phyloP scores from a whole-genome alignment of 805 yeast species.

The Saccharomycopsis oosterbeekiorum region DNA sequence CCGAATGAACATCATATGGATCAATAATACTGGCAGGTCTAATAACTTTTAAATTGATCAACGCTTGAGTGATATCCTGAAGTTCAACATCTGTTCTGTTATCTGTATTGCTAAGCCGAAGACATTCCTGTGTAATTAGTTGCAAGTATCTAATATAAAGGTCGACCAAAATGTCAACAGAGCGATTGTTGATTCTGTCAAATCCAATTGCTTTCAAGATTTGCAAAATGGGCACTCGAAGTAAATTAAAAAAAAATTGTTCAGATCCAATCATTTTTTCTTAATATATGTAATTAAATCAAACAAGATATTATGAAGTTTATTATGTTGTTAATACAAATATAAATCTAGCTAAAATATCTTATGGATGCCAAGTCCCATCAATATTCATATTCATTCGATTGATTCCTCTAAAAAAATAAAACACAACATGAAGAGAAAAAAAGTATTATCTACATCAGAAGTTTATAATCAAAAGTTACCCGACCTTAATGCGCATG shows the following conservation, averaged over 20 bases:
- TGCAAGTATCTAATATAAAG: constrained; percentile 55
- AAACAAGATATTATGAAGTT: no score
- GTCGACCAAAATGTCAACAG: constrained; percentile 71
- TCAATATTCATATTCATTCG: neutral
- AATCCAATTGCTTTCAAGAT: constrained; percentile 74
- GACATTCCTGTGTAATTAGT: constrained; percentile 41
- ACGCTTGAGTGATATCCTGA: constrained; percentile 65
- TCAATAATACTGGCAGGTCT: constrained; percentile 49
- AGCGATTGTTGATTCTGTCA: constrained; percentile 62
- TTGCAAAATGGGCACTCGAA: constrained; percentile 31
- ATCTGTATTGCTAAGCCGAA: constrained; percentile 39
- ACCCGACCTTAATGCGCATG: neutral
- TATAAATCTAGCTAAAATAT: neutral
- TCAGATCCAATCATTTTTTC: constrained; percentile 22
- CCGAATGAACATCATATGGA: constrained; percentile 37
- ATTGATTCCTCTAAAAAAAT: neutral
- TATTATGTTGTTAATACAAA: no score
- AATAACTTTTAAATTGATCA: constrained; percentile 52
- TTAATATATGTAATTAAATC: neutral
- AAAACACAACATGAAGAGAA: neutral
- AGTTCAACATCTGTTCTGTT: constrained; percentile 38
- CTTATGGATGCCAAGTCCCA: neutral
- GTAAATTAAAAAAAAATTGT: constrained; percentile 37
- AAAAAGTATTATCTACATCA: no score
- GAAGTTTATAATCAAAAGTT: constrained; percentile 17